These are phyloP conservation scores for Fraxinus americana DNA, from an alignment of 257 asterid species.

Conservation along the genomic window DNA sequence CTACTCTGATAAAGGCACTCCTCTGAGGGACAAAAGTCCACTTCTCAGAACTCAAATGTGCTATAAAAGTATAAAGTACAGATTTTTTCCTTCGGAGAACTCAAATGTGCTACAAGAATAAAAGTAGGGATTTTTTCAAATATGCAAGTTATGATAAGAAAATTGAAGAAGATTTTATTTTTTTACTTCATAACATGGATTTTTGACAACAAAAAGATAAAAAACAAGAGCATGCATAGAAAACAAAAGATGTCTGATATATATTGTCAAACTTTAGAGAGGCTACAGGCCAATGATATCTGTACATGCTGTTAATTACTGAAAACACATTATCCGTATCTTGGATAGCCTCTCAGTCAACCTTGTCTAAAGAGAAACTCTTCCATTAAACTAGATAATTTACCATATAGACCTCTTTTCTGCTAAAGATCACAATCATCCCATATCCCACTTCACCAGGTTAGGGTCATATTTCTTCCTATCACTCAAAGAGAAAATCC, in stretches of 20 bases:
- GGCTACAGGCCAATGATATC: constrained; percentile 23
- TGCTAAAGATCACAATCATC: neutral
- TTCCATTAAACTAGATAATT: constrained; percentile 10
- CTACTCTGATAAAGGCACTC: neutral
- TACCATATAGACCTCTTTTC: constrained; percentile 7
- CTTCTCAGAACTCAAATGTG: neutral
- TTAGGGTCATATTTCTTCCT: neutral
- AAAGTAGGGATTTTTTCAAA: neutral
- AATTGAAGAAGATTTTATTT: too few relatives aligned
- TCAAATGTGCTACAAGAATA: neutral
- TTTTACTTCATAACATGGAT: neutral
- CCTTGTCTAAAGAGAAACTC: constrained; percentile 16
- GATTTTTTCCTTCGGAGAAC: neutral
- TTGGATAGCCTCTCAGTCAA: constrained; percentile 9
- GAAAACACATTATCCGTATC: constrained; percentile 15
- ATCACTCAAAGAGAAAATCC: neutral
- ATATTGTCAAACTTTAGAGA: neutral
- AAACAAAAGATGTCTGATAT: neutral
- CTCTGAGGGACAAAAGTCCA: neutral
- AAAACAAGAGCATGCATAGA: constrained; percentile 13
- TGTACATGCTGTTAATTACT: neutral
- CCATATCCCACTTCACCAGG: constrained; percentile 17
- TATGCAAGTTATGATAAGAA: neutral
- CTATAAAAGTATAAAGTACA: neutral
- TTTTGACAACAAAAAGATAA: constrained; percentile 15